Conservation (phyloP, 176 grass and related monocot genomes). For the Avena eriantha region DNA sequence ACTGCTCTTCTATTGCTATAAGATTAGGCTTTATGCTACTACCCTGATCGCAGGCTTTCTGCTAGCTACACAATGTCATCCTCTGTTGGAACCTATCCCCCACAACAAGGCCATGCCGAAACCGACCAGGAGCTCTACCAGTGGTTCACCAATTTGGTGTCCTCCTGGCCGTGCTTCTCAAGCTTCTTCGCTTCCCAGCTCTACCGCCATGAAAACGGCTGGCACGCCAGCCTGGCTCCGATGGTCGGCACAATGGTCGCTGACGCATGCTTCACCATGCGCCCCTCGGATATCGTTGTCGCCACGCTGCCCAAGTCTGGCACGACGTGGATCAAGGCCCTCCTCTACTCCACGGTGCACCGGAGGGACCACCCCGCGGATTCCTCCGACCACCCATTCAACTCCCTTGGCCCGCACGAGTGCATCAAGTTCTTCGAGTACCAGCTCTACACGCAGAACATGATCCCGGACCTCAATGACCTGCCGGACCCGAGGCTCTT, state of each 20-base stretch:
- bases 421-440: constrained; percentile 34
- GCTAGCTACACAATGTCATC: background rate
- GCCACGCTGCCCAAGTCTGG: constrained; percentile 43
- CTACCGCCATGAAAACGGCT: constrained; percentile 24
- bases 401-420: constrained; percentile 18
- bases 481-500: constrained; percentile 44
- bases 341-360: constrained; percentile 38
- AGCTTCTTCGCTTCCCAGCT: background rate
- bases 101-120: background rate
- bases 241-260: constrained; percentile 27
- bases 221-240: background rate
- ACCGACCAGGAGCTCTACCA: constrained; percentile 37
- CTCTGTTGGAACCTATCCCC: background rate
- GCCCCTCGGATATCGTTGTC: constrained; percentile 32
- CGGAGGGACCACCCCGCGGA: constrained; percentile 2
- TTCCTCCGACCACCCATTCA: constrained; percentile 31
- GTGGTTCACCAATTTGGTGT: background rate
- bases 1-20: no score
- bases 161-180: background rate
- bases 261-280: constrained; percentile 17
- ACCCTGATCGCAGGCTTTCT: background rate
- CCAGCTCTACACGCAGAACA: background rate
- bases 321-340: constrained; percentile 40
- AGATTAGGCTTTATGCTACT: no score
- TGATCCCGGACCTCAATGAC: background rate